These are phyloP conservation scores for Syzygium aqueum DNA, from an alignment of 345 rosid species.

Conservation along the genomic window DNA sequence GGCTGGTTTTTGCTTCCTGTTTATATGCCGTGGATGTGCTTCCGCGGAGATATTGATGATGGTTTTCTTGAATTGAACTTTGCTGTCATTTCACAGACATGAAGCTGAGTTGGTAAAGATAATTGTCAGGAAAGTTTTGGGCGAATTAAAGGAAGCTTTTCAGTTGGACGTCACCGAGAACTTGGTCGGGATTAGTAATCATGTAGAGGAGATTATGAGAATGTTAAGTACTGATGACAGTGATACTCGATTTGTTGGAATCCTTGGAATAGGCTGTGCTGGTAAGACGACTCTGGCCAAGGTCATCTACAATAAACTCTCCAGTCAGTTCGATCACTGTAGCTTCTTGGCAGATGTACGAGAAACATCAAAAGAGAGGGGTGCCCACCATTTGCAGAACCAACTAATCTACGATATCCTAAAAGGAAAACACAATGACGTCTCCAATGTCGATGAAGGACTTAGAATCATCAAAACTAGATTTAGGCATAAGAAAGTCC, in stretches of 20 bases:
- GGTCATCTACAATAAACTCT: neutral
- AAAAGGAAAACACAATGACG: neutral
- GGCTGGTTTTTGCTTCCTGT: neutral
- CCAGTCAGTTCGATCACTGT: neutral
- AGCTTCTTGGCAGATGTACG: neutral
- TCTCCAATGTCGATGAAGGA: neutral
- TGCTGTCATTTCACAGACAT: neutral
- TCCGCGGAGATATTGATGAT: neutral
- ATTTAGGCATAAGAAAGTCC: neutral
- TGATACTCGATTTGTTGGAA: neutral
- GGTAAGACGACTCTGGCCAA: slow-evolving; percentile 5
- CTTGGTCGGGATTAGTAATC: neutral
- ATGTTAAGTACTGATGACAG: neutral
- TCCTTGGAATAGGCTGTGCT: neutral
- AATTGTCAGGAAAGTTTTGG: neutral
- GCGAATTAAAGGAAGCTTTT: neutral
- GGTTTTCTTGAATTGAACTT: neutral
- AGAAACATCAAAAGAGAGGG: neutral
- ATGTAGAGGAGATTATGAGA: neutral
- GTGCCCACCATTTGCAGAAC: neutral
- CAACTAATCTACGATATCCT: neutral
- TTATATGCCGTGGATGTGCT: neutral
- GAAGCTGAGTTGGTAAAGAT: neutral
- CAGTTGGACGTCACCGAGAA: neutral
- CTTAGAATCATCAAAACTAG: neutral